Evolutionary conservation across 2,329 filamentous ascomycete genomes (phyloP).

Genomic region (Triangularia verruculosa): DNA sequence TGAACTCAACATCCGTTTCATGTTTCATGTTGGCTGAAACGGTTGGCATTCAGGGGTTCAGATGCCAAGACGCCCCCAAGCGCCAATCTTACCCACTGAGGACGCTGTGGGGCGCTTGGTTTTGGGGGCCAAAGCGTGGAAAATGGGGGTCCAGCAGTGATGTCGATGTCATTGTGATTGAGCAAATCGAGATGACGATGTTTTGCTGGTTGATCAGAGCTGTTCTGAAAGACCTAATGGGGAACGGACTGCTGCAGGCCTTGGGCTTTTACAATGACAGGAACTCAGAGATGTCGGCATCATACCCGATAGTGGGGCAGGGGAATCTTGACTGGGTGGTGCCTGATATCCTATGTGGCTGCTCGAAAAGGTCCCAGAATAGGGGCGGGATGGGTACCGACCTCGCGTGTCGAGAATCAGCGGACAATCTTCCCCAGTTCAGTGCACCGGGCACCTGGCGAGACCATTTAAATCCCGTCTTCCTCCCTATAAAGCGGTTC

Average conservation of each 20-base stretch:
- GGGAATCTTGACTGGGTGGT: no score
- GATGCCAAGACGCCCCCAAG: neutral
- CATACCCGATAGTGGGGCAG: neutral
- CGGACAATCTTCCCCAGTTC: neutral
- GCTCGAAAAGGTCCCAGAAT: neutral
- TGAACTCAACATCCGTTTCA: slow-evolving; percentile 2
- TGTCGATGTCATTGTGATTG: neutral
- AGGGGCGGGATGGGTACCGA: neutral
- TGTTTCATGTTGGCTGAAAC: slow-evolving; percentile 13
- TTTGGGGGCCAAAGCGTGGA: neutral
- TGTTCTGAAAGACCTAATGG: neutral
- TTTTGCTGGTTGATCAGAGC: neutral
- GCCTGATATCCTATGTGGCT: neutral
- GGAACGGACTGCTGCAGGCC: neutral
- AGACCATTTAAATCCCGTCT: neutral
- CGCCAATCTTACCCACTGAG: neutral
- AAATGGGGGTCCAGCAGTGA: neutral
- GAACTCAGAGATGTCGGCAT: neutral
- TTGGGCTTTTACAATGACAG: neutral
- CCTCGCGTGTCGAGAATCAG: neutral
- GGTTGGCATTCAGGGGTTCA: slow-evolving; percentile 17
- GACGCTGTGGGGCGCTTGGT: neutral
- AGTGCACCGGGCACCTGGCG: neutral
- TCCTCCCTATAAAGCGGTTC: neutral
- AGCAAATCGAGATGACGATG: neutral